phyloP scores from a whole-genome alignment of 2,329 filamentous ascomycete genomes.

The Phialophora verrucosa region DNA sequence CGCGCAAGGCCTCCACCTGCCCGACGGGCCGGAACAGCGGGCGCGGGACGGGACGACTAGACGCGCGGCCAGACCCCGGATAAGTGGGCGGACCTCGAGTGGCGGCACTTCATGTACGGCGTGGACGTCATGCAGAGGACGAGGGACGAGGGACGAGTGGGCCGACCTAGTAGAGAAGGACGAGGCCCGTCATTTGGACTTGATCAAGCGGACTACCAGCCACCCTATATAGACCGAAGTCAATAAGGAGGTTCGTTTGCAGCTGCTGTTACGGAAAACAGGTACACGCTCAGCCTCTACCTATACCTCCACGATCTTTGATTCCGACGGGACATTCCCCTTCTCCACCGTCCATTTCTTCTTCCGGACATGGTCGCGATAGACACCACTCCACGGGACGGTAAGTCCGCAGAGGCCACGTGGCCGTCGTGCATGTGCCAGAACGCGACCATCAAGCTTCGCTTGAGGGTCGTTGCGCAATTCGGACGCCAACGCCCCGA shows the following conservation, averaged over 20 bases:
- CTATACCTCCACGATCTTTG: not conserved
- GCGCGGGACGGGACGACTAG: no score
- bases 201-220: not conserved
- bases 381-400: not conserved
- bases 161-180: no score
- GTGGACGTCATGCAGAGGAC: no score
- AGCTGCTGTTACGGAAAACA: not conserved
- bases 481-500: not conserved
- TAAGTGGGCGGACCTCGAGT: no score
- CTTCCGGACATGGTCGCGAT: not conserved
- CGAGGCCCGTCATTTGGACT: not conserved
- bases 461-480: not conserved
- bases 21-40: no score
- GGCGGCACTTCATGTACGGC: no score
- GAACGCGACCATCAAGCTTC: not conserved
- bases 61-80: no score
- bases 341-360: not conserved
- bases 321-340: not conserved
- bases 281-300: not conserved
- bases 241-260: not conserved
- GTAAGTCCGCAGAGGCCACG: not conserved
- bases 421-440: not conserved
- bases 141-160: no score
- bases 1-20: no score
- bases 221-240: not conserved